Percentiles rank a stretch among this genome's conserved stretches.
Conservation (phyloP, 257 asterid genomes). For the Solanum lycopersicoides region DNA sequence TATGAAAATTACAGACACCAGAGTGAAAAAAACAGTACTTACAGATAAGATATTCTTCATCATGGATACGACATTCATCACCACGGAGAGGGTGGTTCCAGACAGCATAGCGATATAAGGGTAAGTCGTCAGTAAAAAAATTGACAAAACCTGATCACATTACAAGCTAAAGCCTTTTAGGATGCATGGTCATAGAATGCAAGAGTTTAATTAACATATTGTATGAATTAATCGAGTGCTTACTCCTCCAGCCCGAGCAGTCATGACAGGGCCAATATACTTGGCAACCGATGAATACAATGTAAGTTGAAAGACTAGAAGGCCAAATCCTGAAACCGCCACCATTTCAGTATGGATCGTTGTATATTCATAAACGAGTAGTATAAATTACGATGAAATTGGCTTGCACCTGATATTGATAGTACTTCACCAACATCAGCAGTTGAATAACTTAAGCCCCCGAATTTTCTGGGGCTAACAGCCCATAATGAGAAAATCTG, state of each 20-base stretch:
- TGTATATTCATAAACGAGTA: neutral
- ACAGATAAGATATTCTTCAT: conserved; percentile 61
- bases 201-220: neutral
- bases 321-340: conserved; percentile 55
- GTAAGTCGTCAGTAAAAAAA: conserved; percentile 53
- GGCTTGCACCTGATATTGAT: conserved; percentile 49
- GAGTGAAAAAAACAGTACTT: conserved; percentile 10
- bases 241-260: conserved; percentile 69
- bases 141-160: conserved; percentile 40
- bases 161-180: neutral
- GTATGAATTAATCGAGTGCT: neutral
- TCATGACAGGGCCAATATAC: conserved; percentile 42
- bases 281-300: conserved; percentile 45
- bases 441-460: conserved; percentile 61
- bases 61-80: conserved; percentile 57
- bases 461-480: conserved; percentile 60
- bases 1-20: neutral
- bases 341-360: neutral
- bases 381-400: neutral
- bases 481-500: conserved; percentile 95
- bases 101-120: conserved; percentile 58
- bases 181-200: neutral
- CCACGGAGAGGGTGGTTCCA: conserved; percentile 37
- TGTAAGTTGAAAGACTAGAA: conserved; percentile 60
- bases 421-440: conserved; percentile 70